Evolutionary conservation across 2,329 filamentous ascomycete species (phyloP).

Genomic region (Coleophoma crateriformis): DNA sequence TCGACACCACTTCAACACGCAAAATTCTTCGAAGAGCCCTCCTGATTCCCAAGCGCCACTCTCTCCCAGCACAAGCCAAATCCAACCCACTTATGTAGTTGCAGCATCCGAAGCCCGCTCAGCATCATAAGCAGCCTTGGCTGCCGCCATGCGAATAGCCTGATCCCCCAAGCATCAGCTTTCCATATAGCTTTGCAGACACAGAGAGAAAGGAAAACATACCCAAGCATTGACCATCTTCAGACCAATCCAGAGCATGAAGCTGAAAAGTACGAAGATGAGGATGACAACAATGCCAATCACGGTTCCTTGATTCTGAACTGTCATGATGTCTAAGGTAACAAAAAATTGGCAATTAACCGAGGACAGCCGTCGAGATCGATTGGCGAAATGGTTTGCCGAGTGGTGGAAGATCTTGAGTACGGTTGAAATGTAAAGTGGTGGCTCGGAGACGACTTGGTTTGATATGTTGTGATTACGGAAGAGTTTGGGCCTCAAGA

Average conservation of each 20-base stretch:
- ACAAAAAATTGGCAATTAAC: too few species aligned
- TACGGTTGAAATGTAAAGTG: too few species aligned
- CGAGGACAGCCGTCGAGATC: too few species aligned
- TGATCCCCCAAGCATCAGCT: not conserved
- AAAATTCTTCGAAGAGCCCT: not conserved
- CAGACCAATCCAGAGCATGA: not conserved
- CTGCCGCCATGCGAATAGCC: not conserved
- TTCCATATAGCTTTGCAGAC: too few species aligned
- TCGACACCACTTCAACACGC: not conserved
- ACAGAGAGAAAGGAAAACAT: not conserved
- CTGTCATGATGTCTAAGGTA: not conserved
- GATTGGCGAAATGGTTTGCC: too few species aligned
- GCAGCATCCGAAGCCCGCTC: not conserved
- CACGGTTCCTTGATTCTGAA: not conserved
- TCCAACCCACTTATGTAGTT: not conserved
- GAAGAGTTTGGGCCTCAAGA: too few species aligned
- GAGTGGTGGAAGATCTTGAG: too few species aligned
- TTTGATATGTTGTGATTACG: too few species aligned
- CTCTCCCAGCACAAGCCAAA: not conserved
- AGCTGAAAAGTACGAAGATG: not conserved
- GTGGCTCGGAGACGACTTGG: too few species aligned
- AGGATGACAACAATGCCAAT: conserved; percentile 1
- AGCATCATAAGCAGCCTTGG: conserved; percentile 1
- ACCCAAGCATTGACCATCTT: conserved; percentile 3
- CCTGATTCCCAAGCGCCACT: not conserved